These are phyloP conservation scores for Exsudoporus frostii DNA, from an alignment of 768 basidiomycete genomes.

Conservation along the genomic window DNA sequence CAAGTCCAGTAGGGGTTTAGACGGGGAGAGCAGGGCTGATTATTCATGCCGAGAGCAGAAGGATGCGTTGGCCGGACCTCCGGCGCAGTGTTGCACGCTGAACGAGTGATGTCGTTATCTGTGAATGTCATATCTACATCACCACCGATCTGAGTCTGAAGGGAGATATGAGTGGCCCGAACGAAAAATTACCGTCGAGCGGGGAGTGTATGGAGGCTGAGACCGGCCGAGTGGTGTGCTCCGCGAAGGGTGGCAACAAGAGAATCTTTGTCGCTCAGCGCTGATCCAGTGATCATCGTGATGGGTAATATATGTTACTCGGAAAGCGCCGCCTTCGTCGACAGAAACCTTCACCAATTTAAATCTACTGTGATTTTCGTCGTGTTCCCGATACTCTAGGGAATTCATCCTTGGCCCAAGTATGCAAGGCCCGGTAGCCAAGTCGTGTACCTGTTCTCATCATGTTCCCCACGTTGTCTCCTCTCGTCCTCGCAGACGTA, in stretches of 20 bases:
- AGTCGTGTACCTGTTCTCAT: no score
- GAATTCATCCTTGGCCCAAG: no score
- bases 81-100: background rate
- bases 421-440: no score
- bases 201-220: background rate
- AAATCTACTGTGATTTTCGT: no score
- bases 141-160: background rate
- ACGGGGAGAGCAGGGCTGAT: background rate
- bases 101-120: background rate
- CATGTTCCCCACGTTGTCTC: no score
- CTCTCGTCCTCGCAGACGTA: no score
- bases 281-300: background rate
- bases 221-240: background rate
- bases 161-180: background rate
- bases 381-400: no score
- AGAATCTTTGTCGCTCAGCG: background rate
- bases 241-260: background rate
- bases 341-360: no score
- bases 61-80: background rate
- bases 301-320: no score
- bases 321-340: no score
- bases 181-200: background rate
- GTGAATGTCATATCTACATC: background rate
- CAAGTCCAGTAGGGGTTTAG: background rate
- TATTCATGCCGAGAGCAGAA: background rate